Conservation (phyloP, 2,329 filamentous ascomycete species). For the Chrysoporthe cubensis region DNA sequence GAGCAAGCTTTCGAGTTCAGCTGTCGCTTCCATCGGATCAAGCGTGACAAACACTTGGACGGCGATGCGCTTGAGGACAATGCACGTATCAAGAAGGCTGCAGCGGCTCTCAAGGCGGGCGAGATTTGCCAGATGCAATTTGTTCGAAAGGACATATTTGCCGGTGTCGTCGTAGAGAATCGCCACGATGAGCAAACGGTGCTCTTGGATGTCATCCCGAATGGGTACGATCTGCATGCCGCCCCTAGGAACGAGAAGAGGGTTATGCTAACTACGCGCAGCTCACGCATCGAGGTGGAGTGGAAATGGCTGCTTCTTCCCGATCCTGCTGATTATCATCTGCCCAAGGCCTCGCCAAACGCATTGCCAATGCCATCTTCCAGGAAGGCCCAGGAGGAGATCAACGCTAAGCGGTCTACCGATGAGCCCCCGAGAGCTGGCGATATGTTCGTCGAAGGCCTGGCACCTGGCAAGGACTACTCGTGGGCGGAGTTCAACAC, state of each 20-base stretch:
- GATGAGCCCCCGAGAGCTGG: constrained; percentile 68
- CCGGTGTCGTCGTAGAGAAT: constrained; percentile 86
- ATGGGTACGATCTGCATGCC: constrained; percentile 63
- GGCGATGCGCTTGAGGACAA: constrained; percentile 72
- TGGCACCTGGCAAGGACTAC: constrained; percentile 44
- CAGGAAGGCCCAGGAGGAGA: constrained; percentile 64
- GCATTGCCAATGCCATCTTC: constrained; percentile 72
- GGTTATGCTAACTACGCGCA: constrained; percentile 49
- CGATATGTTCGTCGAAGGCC: constrained; percentile 65
- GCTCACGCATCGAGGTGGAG: constrained; percentile 76
- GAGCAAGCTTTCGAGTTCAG: constrained; percentile 91
- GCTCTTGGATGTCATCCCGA: constrained; percentile 81
- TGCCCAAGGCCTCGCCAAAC: constrained; percentile 74
- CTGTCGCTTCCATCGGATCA: constrained; percentile 90
- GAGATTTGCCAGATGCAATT: constrained; percentile 88
- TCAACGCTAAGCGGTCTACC: constrained; percentile 67
- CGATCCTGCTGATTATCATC: constrained; percentile 69
- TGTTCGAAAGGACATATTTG: constrained; percentile 84
- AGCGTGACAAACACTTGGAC: constrained; percentile 77
- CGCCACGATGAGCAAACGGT: constrained; percentile 73
- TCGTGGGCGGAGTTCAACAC: constrained; percentile 82
- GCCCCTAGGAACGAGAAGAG: constrained; percentile 12
- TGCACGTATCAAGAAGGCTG: constrained; percentile 69
- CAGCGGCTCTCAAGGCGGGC: constrained; percentile 68
- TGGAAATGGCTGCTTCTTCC: constrained; percentile 84